Evolutionary conservation across 2,329 filamentous ascomycete species (phyloP).

Genomic region (Alternaria triticina): DNA sequence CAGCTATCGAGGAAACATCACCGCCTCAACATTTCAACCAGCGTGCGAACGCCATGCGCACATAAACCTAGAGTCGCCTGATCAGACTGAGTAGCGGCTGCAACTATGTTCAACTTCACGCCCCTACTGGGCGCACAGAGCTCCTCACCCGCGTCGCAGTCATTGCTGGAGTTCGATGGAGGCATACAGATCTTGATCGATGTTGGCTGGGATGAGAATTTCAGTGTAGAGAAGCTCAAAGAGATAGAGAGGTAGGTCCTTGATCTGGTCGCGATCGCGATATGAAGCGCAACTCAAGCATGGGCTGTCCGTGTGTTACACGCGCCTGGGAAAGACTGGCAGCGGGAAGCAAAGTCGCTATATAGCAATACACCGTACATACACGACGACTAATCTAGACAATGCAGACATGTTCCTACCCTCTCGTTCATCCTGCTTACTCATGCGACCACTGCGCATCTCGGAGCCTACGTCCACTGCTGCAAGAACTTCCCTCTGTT

Average conservation of each 20-base stretch:
- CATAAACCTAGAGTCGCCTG: slow-evolving; percentile 2
- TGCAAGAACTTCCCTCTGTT: slow-evolving; percentile 96
- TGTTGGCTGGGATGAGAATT: slow-evolving; percentile 93
- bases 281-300: slow-evolving; percentile 7
- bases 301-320: background rate
- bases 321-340: background rate
- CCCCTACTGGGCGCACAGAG: slow-evolving; percentile 90
- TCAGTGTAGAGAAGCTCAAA: slow-evolving; percentile 80
- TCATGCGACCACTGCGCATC: slow-evolving; percentile 87
- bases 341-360: slow-evolving; percentile 7
- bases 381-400: slow-evolving; percentile 25
- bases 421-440: slow-evolving; percentile 93
- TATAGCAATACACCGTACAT: slow-evolving; percentile 8
- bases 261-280: background rate
- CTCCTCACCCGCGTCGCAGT: slow-evolving; percentile 85
- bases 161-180: slow-evolving; percentile 94
- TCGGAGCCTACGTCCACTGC: slow-evolving; percentile 93
- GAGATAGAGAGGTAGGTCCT: slow-evolving; percentile 81
- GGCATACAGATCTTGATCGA: slow-evolving; percentile 95
- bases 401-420: slow-evolving; percentile 79
- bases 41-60: slow-evolving; percentile 10
- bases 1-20: slow-evolving; percentile 4
- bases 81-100: background rate
- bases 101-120: slow-evolving; percentile 91
- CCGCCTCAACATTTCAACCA: background rate